Evolutionary conservation across 2,329 filamentous ascomycete genomes (phyloP), one percentile per base, ranked within the genome.

Genomic region (Botrytis medusae): DNA sequence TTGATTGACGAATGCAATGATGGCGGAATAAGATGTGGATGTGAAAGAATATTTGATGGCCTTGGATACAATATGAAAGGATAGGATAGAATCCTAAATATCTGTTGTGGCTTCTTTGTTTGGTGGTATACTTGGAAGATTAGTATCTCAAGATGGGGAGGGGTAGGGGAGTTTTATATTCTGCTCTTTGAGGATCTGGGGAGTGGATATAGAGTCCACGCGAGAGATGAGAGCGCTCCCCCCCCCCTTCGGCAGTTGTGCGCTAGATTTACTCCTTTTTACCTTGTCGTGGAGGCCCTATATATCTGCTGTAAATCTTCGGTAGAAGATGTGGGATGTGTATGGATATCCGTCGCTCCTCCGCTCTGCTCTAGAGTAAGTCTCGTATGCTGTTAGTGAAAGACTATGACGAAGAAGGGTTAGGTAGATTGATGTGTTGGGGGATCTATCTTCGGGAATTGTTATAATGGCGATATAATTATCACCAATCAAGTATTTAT

Each of bases 401-500:
- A 46, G 44, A 46, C 0, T 22, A 46, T 6, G 9, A 46, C 8
- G 44, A 48, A 22, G n/a, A n/a, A n/a, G n/a, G n/a, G n/a, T n/a
- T n/a, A n/a, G n/a, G n/a, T n/a, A n/a, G n/a, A n/a, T n/a, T n/a
- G n/a, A n/a, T n/a, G n/a, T n/a, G n/a, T n/a, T n/a, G n/a, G n/a
- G n/a, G n/a, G n/a, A n/a, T n/a, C n/a, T n/a, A n/a, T n/a, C n/a
- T n/a, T n/a, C n/a, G n/a, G n/a, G n/a, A n/a, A n/a, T n/a, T n/a
- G n/a, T n/a, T n/a, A n/a, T n/a, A n/a, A n/a, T 4, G 5, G 7
- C 14, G 5, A 12, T 14, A 16, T 51, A 1, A 16, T n/a, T n/a
- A 25, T 51, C 12, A 16, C 2, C 25, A 51, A n/a, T 7, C 2
- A 51, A n/a, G 16, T 7, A 3, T 57, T 9, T 14, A 8, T 9